phyloP scores from a whole-genome alignment of 176 grass and related monocot genomes.

The Stipa capillata region DNA sequence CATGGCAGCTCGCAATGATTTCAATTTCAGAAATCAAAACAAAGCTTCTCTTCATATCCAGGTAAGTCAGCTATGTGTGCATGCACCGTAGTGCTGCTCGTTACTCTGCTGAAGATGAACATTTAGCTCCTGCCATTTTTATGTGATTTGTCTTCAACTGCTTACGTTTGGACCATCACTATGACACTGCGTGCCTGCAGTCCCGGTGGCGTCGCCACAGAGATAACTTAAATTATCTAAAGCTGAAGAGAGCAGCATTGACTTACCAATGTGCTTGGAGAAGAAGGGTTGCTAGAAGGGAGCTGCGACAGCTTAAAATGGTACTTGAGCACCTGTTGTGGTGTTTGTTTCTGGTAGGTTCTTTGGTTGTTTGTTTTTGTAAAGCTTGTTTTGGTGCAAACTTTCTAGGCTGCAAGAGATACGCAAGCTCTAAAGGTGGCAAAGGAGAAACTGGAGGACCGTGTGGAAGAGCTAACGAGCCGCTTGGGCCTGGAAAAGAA shows the following conservation, averaged over 20 bases:
- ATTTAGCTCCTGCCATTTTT: constrained; percentile 4
- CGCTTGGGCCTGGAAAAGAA: constrained; percentile 50
- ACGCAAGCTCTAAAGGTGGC: constrained; percentile 73
- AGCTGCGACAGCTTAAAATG: constrained; percentile 81
- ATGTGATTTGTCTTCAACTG: not conserved
- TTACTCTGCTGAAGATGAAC: constrained; percentile 4
- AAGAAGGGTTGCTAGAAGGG: constrained; percentile 67
- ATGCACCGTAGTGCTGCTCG: not conserved
- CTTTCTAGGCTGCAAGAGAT: constrained; percentile 64
- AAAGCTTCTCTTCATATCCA: constrained; percentile 75
- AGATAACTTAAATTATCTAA: constrained; percentile 52
- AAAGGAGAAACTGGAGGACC: constrained; percentile 80
- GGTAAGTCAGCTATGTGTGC: constrained; percentile 31
- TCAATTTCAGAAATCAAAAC: constrained; percentile 62
- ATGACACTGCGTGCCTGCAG: constrained; percentile 38
- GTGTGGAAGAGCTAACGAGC: constrained; percentile 63
- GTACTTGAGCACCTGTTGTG: constrained; percentile 31
- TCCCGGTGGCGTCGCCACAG: constrained; percentile 60
- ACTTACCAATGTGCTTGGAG: constrained; percentile 88
- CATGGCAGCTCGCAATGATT: constrained; percentile 59
- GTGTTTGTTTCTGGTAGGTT: constrained; percentile 15
- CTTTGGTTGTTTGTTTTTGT: not conserved
- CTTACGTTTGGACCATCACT: constrained; percentile 19
- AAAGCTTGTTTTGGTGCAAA: constrained; percentile 13
- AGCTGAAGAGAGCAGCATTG: constrained; percentile 52